A percentile compares a stretch with the other conserved stretches of the same genome.
These are phyloP conservation scores for Aspergillus candidus DNA, from an alignment of 2,329 filamentous ascomycete species.

Conservation along the genomic window DNA sequence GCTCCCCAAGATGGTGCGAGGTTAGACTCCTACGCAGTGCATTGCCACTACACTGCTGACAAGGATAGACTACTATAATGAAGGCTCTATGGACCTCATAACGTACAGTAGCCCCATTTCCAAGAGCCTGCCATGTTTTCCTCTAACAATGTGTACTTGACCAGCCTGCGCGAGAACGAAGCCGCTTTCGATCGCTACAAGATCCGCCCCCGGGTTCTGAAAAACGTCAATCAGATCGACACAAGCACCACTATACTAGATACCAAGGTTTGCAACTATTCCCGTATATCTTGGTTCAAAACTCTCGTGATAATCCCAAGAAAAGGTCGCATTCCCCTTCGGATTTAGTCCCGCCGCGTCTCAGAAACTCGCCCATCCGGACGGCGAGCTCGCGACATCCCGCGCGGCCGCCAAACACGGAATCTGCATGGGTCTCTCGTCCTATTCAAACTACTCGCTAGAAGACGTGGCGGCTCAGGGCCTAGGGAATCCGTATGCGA, in stretches of 20 bases:
- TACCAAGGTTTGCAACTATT: constrained; percentile 18
- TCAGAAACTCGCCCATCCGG: constrained; percentile 47
- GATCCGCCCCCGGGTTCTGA: constrained; percentile 43
- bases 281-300: too few relatives aligned
- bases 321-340: constrained; percentile 44
- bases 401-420: constrained; percentile 38
- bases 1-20: constrained; percentile 36
- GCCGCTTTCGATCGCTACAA: constrained; percentile 48
- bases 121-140: neutral
- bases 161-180: constrained; percentile 47
- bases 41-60: neutral
- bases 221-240: constrained; percentile 40
- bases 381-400: constrained; percentile 47
- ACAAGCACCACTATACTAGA: constrained; percentile 44
- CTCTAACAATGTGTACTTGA: too few relatives aligned
- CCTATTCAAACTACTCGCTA: constrained; percentile 37
- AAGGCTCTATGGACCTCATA: constrained; percentile 50
- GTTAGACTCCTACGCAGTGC: constrained; percentile 11
- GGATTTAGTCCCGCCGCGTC: constrained; percentile 51
- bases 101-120: constrained; percentile 29
- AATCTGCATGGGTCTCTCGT: constrained; percentile 43
- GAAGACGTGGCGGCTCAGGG: constrained; percentile 40
- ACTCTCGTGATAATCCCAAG: neutral
- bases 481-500: constrained; percentile 40
- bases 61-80: constrained; percentile 50